Base-by-base conservation (phyloP, 768 basidiomycete species). In the Collybiopsis luxurians region DNA sequence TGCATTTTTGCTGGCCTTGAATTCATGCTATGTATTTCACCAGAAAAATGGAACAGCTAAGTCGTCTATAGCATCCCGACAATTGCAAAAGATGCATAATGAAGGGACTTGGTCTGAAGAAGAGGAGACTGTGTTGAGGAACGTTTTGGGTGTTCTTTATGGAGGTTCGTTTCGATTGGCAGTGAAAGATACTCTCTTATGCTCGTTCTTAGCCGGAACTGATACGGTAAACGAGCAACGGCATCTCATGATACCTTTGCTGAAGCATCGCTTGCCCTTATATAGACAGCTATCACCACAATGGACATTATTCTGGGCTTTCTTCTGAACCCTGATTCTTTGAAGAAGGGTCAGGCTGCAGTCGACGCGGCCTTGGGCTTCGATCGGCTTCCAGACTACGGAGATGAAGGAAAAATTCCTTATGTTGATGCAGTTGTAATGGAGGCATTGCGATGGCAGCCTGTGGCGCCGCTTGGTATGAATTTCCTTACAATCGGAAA, bases 41-140 rank as follows among this genome's bases (percentile, higher is more conserved):
- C 23, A 62, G 59, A 49, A 55, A 73, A 27, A 61, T 78, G 4
- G 67, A 68, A n/a, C 77, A 71, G 70, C 61, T 76, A 49, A 75
- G 75, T 11, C 75, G 75, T 12, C 74, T 71, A 11, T 17, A 38
- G 36, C 36, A 38, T 77, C 64, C 71, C 75, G 63, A 43, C 50
- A 50, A 63, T 36, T 57, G 4, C n/a, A 39, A 24, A n/a, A 36
- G 31, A 50, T 57, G 47, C 15, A 57, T 24, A 30, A 57, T 24
- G 48, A 57, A 7, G 56, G 48, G 6, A 49, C 34, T 9, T 50
- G 39, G 47, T 21, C 56, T 10, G 28, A 46, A n/a, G 26, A 57
- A 10, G 27, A 57, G 28, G 56, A 57, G 28, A 17, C 15, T 2
- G 47, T 51, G 21, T 43, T 57, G 21, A 34, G 27, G 12, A 19